Percentiles rank a stretch among this genome's conserved stretches.
phyloP scores from a whole-genome alignment of 164 flowering plant genomes.

The Annona squamosa region DNA sequence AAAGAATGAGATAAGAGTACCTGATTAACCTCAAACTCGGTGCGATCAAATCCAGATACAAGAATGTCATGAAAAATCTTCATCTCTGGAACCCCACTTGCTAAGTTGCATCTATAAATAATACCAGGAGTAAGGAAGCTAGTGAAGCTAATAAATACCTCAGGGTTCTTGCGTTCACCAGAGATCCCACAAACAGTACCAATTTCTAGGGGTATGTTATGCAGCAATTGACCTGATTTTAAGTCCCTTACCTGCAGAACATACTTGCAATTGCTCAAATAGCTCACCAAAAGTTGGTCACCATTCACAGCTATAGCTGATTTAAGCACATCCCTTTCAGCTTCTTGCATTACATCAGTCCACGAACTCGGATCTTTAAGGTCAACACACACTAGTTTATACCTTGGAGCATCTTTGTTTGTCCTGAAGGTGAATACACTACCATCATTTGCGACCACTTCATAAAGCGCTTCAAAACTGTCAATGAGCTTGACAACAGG shows the following conservation, averaged over 20 bases:
- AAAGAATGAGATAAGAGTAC: slow-evolving; percentile 23
- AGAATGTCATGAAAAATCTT: slow-evolving; percentile 70
- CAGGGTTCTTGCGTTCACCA: slow-evolving; percentile 59
- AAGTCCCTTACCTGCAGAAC: slow-evolving; percentile 80
- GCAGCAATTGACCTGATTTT: slow-evolving; percentile 64
- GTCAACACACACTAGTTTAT: slow-evolving; percentile 83
- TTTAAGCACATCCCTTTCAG: slow-evolving; percentile 78
- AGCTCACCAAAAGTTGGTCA: slow-evolving; percentile 64
- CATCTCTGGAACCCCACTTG: slow-evolving; percentile 51
- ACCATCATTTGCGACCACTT: slow-evolving; percentile 71
- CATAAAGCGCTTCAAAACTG: slow-evolving; percentile 71
- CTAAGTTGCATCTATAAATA: slow-evolving; percentile 70
- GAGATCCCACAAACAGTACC: slow-evolving; percentile 67
- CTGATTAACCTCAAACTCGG: slow-evolving; percentile 81
- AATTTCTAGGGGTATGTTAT: slow-evolving; percentile 77
- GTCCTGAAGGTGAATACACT: slow-evolving; percentile 77
- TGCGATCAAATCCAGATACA: slow-evolving; percentile 81
- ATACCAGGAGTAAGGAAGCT: slow-evolving; percentile 94
- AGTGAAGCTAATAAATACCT: slow-evolving; percentile 63
- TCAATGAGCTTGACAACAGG: slow-evolving; percentile 89
- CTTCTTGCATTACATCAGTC: slow-evolving; percentile 64
- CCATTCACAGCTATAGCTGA: slow-evolving; percentile 69
- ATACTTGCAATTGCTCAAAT: slow-evolving; percentile 87
- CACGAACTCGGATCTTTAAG: slow-evolving; percentile 65
- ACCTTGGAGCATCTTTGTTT: slow-evolving; percentile 87